Conservation (phyloP, 345 rosid genomes). For the Gossypium arboreum region DNA sequence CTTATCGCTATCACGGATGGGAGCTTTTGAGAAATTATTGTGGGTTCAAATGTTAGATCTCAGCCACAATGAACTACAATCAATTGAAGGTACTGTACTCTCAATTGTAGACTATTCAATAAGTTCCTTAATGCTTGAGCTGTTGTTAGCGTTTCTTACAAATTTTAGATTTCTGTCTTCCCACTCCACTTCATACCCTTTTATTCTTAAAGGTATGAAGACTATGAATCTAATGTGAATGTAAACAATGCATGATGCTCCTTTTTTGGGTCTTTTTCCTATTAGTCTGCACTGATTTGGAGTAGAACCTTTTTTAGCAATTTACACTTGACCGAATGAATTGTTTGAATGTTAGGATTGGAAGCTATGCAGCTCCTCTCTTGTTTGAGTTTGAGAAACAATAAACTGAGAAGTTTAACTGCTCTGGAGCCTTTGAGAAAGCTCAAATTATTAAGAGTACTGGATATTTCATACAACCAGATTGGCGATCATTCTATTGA, state of each 20-base stretch:
- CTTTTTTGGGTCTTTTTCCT: background rate
- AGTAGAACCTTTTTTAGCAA: background rate
- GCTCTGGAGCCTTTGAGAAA: slow-evolving; percentile 69
- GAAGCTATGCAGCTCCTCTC: slow-evolving; percentile 81
- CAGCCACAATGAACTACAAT: slow-evolving; percentile 72
- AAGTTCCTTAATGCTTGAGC: background rate
- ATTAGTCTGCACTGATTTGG: background rate
- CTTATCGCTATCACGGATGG: slow-evolving; percentile 62
- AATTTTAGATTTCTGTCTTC: background rate
- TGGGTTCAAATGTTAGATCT: slow-evolving; percentile 95
- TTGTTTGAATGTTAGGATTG: slow-evolving; percentile 43
- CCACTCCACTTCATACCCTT: background rate
- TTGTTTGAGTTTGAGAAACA: slow-evolving; percentile 65
- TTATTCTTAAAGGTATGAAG: background rate
- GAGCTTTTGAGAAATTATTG: slow-evolving; percentile 61
- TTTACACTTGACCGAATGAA: background rate
- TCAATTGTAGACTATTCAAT: background rate
- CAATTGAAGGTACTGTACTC: slow-evolving; percentile 64
- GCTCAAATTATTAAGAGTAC: slow-evolving; percentile 55
- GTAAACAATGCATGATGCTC: background rate
- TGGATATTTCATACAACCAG: slow-evolving; percentile 79
- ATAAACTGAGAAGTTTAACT: slow-evolving; percentile 63
- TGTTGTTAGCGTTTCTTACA: background rate
- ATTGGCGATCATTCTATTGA: slow-evolving; percentile 81
- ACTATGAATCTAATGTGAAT: background rate